Conservation (phyloP, 345 rosid genomes). For the Microthlaspi erraticum region DNA sequence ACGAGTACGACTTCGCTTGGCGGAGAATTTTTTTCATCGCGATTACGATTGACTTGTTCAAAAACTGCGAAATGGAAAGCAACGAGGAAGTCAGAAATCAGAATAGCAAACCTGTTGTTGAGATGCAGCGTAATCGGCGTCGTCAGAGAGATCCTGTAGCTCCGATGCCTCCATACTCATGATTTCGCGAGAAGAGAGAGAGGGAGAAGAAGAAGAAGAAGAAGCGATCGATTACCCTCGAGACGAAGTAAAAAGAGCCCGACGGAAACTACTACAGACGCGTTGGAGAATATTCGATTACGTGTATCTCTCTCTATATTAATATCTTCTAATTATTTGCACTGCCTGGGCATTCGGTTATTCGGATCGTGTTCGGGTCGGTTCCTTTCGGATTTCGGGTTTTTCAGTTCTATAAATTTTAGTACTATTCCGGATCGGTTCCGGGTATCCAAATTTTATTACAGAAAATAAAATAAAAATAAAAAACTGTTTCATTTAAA, state of each 20-base stretch:
- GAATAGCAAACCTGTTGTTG: slow-evolving; percentile 62
- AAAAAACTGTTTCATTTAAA: too few species aligned
- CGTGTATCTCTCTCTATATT: slow-evolving; percentile 12
- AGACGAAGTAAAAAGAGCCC: slow-evolving; percentile 35
- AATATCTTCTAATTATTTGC: neutral
- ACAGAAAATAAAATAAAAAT: too few species aligned
- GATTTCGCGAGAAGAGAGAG: slow-evolving; percentile 20
- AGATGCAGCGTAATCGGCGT: slow-evolving; percentile 96
- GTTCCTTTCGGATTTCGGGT: too few species aligned
- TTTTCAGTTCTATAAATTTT: too few species aligned
- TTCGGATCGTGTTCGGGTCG: too few species aligned
- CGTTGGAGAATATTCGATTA: slow-evolving; percentile 40
- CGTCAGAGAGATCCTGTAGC: slow-evolving; percentile 90
- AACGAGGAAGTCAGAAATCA: neutral
- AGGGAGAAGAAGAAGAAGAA: slow-evolving; percentile 1
- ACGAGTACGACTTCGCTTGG: slow-evolving; percentile 8
- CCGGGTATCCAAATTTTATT: too few species aligned
- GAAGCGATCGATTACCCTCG: slow-evolving; percentile 41
- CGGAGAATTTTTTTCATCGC: neutral
- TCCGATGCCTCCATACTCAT: slow-evolving; percentile 78
- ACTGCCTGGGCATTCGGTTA: too few species aligned
- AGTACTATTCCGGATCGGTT: too few species aligned
- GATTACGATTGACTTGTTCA: slow-evolving; percentile 3
- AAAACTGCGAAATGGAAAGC: neutral
- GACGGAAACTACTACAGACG: slow-evolving; percentile 25